Evolutionary conservation across 257 asterid genomes (phyloP).

Genomic region (Penstemon newberryi): DNA sequence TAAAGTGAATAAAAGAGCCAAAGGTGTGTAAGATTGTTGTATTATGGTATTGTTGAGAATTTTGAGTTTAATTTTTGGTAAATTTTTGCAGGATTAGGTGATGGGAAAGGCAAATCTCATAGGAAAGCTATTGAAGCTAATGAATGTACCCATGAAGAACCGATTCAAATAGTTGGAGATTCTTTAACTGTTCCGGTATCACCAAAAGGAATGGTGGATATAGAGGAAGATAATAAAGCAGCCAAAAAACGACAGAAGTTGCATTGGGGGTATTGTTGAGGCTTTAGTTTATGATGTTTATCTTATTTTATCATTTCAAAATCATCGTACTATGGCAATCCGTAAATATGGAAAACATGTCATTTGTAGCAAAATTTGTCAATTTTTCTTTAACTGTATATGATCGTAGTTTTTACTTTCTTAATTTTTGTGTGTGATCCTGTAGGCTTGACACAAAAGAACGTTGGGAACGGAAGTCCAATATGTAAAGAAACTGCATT

Average conservation of each 20-base stretch:
- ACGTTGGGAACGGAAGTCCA: constrained; percentile 91
- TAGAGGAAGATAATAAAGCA: constrained; percentile 21
- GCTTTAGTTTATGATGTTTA: constrained; percentile 9
- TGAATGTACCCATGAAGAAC: constrained; percentile 24
- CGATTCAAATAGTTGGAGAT: constrained; percentile 29
- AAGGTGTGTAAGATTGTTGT: constrained; percentile 45
- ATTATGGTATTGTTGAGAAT: neutral
- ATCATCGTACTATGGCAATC: constrained; percentile 8
- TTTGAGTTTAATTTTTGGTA: constrained; percentile 17
- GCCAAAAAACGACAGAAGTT: constrained; percentile 55
- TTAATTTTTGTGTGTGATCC: constrained; percentile 18
- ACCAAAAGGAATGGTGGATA: constrained; percentile 24
- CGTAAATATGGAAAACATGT: neutral
- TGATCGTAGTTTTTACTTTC: constrained; percentile 5
- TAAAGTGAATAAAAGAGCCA: constrained; percentile 48
- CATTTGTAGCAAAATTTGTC: neutral
- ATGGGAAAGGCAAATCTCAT: constrained; percentile 38
- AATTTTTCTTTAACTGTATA: neutral
- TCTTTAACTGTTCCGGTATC: constrained; percentile 23
- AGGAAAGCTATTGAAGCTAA: constrained; percentile 35
- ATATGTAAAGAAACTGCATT: constrained; percentile 51
- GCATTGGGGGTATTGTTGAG: constrained; percentile 71
- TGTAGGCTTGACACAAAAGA: constrained; percentile 75
- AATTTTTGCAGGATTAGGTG: constrained; percentile 36
- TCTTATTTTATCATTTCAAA: neutral